Evolutionary conservation across 164 flowering plant species (phyloP).

Genomic region (Liriodendron chinense): DNA sequence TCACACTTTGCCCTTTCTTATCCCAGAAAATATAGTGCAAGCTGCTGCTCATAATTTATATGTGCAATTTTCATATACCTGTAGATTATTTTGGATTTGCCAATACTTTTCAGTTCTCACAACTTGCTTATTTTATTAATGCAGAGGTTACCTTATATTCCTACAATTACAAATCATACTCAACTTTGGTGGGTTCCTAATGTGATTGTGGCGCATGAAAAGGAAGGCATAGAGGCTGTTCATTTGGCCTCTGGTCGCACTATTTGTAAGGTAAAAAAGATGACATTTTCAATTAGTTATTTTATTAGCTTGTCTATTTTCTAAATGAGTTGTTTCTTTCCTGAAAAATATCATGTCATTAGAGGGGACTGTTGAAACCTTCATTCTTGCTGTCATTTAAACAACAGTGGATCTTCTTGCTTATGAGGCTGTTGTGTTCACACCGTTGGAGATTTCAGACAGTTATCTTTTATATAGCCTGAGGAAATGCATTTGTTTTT

Average conservation of each 20-base stretch:
- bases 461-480: neutral
- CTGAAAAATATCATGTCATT: neutral
- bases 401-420: neutral
- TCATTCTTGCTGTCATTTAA: neutral
- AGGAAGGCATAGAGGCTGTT: constrained; percentile 96
- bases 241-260: constrained; percentile 97
- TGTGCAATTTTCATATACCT: neutral
- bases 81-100: constrained; percentile 4
- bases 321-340: neutral
- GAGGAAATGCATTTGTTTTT: no score
- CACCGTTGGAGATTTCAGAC: neutral
- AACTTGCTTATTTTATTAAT: constrained; percentile 15
- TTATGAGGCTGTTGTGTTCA: neutral
- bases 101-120: neutral
- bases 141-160: constrained; percentile 72
- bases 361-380: neutral
- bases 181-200: constrained; percentile 99
- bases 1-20: neutral
- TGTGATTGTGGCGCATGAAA: constrained; percentile 94
- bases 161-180: constrained; percentile 93
- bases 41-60: neutral
- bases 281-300: neutral
- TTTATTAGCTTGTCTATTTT: neutral
- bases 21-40: neutral
- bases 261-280: constrained; percentile 65